A percentile compares a stretch with the other conserved stretches of the same genome.
phyloP scores from a whole-genome alignment of 2,329 filamentous ascomycete species.

The Cercospora janseana region DNA sequence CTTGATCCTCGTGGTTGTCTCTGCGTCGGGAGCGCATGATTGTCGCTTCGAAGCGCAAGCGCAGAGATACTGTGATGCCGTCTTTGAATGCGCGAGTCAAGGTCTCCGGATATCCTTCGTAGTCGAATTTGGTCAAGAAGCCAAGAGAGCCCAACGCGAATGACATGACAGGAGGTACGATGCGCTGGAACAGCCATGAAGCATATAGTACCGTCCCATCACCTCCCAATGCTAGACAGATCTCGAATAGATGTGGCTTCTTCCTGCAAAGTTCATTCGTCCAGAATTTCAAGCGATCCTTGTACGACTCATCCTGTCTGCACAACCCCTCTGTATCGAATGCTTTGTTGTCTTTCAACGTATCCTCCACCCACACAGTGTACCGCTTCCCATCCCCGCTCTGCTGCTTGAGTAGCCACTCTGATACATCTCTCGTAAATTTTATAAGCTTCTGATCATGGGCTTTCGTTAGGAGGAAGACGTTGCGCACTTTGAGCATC shows the following conservation, averaged over 20 bases:
- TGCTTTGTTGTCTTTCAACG: constrained; percentile 64
- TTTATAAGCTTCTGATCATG: constrained; percentile 77
- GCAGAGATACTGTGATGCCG: constrained; percentile 82
- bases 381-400: constrained; percentile 63
- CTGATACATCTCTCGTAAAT: constrained; percentile 71
- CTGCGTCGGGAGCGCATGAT: constrained; percentile 74
- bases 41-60: constrained; percentile 87
- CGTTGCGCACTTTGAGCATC: constrained; percentile 73
- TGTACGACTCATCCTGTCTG: constrained; percentile 56
- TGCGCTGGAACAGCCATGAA: constrained; percentile 93
- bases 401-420: constrained; percentile 72
- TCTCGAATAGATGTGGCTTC: constrained; percentile 85
- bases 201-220: constrained; percentile 97
- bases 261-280: constrained; percentile 72
- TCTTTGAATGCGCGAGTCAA: constrained; percentile 71
- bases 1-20: constrained; percentile 34
- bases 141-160: constrained; percentile 90
- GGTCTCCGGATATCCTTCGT: constrained; percentile 67
- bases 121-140: constrained; percentile 96
- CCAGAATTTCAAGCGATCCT: constrained; percentile 74
- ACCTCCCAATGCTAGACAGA: constrained; percentile 75
- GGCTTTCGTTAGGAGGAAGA: constrained; percentile 90
- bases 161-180: constrained; percentile 88
- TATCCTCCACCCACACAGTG: constrained; percentile 76
- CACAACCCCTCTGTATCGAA: constrained; percentile 73